phyloP scores from a whole-genome alignment of 805 yeast species.

The Jamesozyma lodderae region DNA sequence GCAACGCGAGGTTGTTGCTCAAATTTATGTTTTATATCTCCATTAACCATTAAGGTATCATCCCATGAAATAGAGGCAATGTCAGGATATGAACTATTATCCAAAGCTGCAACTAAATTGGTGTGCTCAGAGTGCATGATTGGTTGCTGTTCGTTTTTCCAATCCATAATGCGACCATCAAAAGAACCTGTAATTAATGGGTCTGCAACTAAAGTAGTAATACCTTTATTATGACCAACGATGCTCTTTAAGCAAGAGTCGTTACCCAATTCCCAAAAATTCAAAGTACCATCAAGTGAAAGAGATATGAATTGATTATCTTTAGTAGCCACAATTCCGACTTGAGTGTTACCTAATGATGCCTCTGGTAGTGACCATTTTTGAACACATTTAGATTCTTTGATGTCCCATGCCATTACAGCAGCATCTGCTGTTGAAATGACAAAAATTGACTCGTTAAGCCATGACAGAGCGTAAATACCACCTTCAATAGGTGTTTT shows the following conservation, averaged over 20 bases:
- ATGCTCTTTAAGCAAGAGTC: conserved; percentile 32
- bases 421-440: conserved; percentile 80
- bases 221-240: conserved; percentile 74
- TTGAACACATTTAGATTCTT: conserved; percentile 34
- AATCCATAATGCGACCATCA: conserved; percentile 64
- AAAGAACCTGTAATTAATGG: conserved; percentile 56
- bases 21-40: conserved; percentile 20
- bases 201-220: conserved; percentile 47
- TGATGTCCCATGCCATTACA: conserved; percentile 56
- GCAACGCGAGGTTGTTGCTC: conserved; percentile 45
- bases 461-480: conserved; percentile 70
- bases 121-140: conserved; percentile 39
- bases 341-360: conserved; percentile 56
- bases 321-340: conserved; percentile 62
- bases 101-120: conserved; percentile 56
- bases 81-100: conserved; percentile 21
- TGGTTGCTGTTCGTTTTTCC: conserved; percentile 39
- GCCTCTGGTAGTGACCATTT: conserved; percentile 42
- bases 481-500: conserved; percentile 60
- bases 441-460: conserved; percentile 44
- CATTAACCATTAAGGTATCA: conserved; percentile 47
- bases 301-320: conserved; percentile 52
- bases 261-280: conserved; percentile 41
- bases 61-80: conserved; percentile 80
- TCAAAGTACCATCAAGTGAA: conserved; percentile 62